Percentiles rank a stretch among this genome's conserved stretches.
phyloP scores from a whole-genome alignment of 2,329 filamentous ascomycete genomes.

The Monosporascus sp. region DNA sequence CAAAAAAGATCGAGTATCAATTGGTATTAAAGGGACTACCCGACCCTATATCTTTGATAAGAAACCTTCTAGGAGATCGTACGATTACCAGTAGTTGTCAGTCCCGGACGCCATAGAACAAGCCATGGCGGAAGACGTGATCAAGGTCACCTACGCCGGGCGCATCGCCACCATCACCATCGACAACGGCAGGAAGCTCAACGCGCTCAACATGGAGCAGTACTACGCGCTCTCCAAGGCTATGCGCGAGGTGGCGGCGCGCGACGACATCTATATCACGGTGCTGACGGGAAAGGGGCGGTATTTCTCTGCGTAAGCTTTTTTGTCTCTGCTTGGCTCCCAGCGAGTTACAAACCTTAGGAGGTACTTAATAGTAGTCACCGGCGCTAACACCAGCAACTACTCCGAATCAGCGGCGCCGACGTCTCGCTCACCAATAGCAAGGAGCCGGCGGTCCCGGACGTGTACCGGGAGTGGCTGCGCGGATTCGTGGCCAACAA shows the following conservation, averaged over 20 bases:
- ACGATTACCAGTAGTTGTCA: too few relatives aligned
- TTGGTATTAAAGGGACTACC: too few relatives aligned
- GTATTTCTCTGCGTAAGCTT: slow-evolving; percentile 76
- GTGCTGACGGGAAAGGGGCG: slow-evolving; percentile 78
- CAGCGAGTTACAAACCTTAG: not conserved
- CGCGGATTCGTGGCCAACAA: slow-evolving; percentile 76
- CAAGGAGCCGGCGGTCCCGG: slow-evolving; percentile 10
- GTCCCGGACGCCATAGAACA: not conserved
- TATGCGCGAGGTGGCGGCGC: slow-evolving; percentile 70
- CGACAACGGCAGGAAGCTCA: slow-evolving; percentile 80
- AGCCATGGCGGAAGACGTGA: slow-evolving; percentile 35
- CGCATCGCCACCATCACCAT: slow-evolving; percentile 81
- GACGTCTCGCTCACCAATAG: slow-evolving; percentile 59
- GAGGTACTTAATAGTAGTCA: too few relatives aligned
- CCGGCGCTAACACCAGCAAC: not conserved
- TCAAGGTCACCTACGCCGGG: slow-evolving; percentile 56
- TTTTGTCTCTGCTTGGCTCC: not conserved
- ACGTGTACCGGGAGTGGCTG: slow-evolving; percentile 52
- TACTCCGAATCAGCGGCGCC: slow-evolving; percentile 55
- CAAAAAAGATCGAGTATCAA: too few relatives aligned
- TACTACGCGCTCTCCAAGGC: slow-evolving; percentile 74
- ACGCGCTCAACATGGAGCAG: slow-evolving; percentile 64
- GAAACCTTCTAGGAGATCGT: too few relatives aligned
- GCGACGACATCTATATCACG: slow-evolving; percentile 78
- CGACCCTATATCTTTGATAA: too few relatives aligned